Conservation (phyloP, 352 stramenopile species). For the Aphanomyces invadans region DNA sequence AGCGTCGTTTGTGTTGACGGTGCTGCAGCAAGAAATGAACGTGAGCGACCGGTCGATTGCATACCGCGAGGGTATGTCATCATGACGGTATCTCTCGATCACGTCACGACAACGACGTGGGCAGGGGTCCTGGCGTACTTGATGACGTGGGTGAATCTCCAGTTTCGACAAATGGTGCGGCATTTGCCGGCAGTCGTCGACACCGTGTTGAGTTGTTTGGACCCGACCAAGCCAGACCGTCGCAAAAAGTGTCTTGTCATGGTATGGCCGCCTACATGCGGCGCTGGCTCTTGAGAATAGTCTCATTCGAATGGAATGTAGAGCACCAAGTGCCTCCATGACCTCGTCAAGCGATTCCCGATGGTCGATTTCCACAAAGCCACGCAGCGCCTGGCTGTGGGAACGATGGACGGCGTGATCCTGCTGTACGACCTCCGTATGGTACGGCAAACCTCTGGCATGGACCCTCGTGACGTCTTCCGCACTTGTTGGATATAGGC, state of each 20-base stretch:
- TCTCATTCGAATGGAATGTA: not conserved
- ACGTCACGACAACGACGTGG: no score
- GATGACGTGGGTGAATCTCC: conserved; percentile 73
- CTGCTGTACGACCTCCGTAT: conserved; percentile 84
- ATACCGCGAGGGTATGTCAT: conserved; percentile 48
- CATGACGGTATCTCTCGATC: not conserved
- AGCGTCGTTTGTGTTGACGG: conserved; percentile 59
- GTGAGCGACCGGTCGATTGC: conserved; percentile 52
- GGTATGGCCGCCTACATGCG: not conserved
- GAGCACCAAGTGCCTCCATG: conserved; percentile 72
- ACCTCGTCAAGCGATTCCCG: conserved; percentile 71
- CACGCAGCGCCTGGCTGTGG: conserved; percentile 74
- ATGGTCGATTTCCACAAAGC: conserved; percentile 86
- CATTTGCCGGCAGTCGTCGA: conserved; percentile 77
- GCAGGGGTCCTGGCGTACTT: conserved; percentile 53
- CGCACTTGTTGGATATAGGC: conserved; percentile 25
- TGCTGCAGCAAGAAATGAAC: conserved; percentile 81
- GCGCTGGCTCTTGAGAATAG: not conserved
- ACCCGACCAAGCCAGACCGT: conserved; percentile 76
- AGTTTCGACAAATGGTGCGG: conserved; percentile 78
- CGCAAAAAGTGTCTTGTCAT: conserved; percentile 66
- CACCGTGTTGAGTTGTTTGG: conserved; percentile 75
- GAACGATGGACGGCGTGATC: conserved; percentile 83
- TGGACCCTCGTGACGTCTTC: not conserved
- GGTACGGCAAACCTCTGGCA: not conserved